phyloP scores from a whole-genome alignment of 805 yeast genomes.

The Kuraishia cidri region DNA sequence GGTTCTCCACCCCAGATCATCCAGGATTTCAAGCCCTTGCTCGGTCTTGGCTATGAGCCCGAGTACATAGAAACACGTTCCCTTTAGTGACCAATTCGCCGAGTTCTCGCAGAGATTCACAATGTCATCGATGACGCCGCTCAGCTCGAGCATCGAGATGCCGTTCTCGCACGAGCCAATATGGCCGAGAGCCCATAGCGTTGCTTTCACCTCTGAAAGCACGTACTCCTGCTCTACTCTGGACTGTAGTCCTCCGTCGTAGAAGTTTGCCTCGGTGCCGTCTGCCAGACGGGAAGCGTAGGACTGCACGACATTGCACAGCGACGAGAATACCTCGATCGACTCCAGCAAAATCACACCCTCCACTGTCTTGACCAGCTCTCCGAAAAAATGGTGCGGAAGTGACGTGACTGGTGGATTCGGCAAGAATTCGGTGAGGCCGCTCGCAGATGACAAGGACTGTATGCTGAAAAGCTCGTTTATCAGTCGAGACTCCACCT shows the following conservation, averaged over 20 bases:
- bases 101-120: slow-evolving; percentile 38
- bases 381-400: slow-evolving; percentile 76
- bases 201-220: slow-evolving; percentile 50
- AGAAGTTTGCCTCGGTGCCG: not conserved
- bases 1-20: slow-evolving; percentile 70
- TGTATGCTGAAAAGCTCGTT: not conserved
- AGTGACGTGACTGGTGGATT: too few species aligned
- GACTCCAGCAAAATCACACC: slow-evolving; percentile 55
- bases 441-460: not conserved
- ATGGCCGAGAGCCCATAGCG: slow-evolving; percentile 82
- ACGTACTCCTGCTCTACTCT: slow-evolving; percentile 22
- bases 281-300: too few species aligned
- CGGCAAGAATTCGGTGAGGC: slow-evolving; percentile 4
- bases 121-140: slow-evolving; percentile 42
- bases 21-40: slow-evolving; percentile 80
- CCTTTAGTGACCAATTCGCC: slow-evolving; percentile 52
- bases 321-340: slow-evolving; percentile 14
- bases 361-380: slow-evolving; percentile 69
- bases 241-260: not conserved
- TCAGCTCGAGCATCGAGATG: slow-evolving; percentile 40
- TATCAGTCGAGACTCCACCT: slow-evolving; percentile 31
- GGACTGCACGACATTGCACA: too few species aligned
- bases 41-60: slow-evolving; percentile 66
- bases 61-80: slow-evolving; percentile 68
- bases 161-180: slow-evolving; percentile 72